phyloP scores from a whole-genome alignment of 495 filamentous ascomycete species.

The Viridothelium virens region DNA sequence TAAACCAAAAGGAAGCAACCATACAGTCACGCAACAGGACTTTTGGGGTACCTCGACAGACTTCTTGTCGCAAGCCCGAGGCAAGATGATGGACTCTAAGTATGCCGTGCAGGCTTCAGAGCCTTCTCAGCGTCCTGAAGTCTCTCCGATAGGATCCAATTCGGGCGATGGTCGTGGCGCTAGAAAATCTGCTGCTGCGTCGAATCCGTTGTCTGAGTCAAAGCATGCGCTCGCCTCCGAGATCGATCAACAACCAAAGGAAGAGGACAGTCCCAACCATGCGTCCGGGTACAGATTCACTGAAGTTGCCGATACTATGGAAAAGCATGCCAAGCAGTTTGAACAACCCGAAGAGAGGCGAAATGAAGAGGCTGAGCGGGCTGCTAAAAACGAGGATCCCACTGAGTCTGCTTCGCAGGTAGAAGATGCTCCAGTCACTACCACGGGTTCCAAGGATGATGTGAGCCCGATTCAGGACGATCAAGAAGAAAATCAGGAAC shows the following conservation, averaged over 20 bases:
- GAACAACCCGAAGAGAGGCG: background rate
- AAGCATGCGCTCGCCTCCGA: background rate
- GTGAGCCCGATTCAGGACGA: background rate
- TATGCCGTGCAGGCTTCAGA: conserved; percentile 18
- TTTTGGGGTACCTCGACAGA: conserved; percentile 32
- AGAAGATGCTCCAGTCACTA: background rate
- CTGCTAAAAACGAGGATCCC: background rate
- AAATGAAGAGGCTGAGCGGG: background rate
- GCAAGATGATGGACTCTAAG: conserved; percentile 32
- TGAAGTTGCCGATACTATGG: background rate
- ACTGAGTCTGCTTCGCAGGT: background rate
- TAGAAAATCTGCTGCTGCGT: background rate
- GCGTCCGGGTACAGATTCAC: conserved; percentile 3
- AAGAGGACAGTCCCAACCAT: background rate
- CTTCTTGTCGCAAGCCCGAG: conserved; percentile 13
- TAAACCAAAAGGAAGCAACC: conserved; percentile 28
- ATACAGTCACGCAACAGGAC: conserved; percentile 34
- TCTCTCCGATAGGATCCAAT: background rate
- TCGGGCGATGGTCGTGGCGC: background rate
- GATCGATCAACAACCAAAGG: background rate
- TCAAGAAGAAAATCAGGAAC: background rate
- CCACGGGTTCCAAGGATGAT: background rate
- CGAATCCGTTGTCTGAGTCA: background rate
- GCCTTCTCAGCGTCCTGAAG: background rate
- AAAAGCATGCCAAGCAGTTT: background rate